phyloP scores from a whole-genome alignment of 176 grass and related monocot genomes.

The Sorghum bicolor region DNA sequence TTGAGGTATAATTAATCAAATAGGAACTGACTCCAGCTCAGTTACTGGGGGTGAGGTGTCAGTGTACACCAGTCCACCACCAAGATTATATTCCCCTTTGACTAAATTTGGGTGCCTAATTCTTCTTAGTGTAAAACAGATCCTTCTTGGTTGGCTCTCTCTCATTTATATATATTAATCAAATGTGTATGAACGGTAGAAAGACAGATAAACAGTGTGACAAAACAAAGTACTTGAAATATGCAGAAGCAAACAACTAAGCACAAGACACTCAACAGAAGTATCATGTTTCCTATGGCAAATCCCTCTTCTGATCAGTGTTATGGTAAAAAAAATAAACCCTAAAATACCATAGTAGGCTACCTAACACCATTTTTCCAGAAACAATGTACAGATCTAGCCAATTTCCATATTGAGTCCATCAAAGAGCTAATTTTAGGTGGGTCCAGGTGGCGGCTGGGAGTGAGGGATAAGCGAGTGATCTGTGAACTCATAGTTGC shows the following conservation, averaged over 20 bases:
- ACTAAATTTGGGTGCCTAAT: neutral
- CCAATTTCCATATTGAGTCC: neutral
- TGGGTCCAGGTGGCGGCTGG: neutral
- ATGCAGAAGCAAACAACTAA: neutral
- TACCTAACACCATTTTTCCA: neutral
- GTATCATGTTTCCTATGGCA: neutral
- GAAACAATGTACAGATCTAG: constrained; percentile 25
- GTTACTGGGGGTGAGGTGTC: neutral
- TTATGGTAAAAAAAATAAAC: neutral
- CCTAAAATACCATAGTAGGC: neutral
- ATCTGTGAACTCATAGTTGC: neutral
- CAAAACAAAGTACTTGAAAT: neutral
- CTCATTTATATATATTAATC: neutral
- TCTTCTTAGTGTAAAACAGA: neutral
- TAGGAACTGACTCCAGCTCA: neutral
- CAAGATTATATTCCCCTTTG: neutral
- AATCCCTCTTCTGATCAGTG: neutral
- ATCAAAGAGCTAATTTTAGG: neutral
- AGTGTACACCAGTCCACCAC: neutral
- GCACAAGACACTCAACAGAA: neutral
- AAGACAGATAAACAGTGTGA: neutral
- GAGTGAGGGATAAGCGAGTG: neutral
- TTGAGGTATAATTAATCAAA: neutral
- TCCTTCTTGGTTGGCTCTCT: neutral
- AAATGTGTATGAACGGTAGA: neutral